phyloP scores from a whole-genome alignment of 2,329 filamentous ascomycete genomes.

The Fusarium nodosum region DNA sequence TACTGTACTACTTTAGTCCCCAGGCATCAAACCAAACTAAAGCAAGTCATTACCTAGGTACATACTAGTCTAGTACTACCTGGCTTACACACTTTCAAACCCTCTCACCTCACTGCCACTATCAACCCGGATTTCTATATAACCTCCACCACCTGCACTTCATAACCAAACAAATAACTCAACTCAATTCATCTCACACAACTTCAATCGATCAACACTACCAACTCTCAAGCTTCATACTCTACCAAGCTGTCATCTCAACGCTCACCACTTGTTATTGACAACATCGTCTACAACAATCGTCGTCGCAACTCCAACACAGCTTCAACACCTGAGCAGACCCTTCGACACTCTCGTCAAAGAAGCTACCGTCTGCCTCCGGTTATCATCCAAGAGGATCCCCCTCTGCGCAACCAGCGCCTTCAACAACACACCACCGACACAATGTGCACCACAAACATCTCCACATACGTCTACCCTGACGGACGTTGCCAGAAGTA shows the following conservation, averaged over 20 bases:
- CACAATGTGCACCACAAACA: slow-evolving; percentile 66
- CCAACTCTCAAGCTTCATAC: slow-evolving; percentile 12
- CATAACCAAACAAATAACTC: slow-evolving; percentile 36
- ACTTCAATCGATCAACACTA: slow-evolving; percentile 21
- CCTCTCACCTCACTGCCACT: slow-evolving; percentile 7
- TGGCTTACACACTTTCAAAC: slow-evolving; percentile 30
- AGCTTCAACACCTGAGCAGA: slow-evolving; percentile 32
- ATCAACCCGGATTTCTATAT: slow-evolving; percentile 40
- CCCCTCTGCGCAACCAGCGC: slow-evolving; percentile 42
- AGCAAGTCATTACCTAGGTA: no score
- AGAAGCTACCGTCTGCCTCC: slow-evolving; percentile 36
- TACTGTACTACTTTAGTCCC: slow-evolving; percentile 16
- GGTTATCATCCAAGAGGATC: slow-evolving; percentile 45
- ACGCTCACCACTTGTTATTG: slow-evolving; percentile 34
- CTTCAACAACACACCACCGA: slow-evolving; percentile 41
- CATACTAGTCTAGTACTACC: no score
- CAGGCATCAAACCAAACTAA: slow-evolving; percentile 41
- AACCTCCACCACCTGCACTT: slow-evolving; percentile 39
- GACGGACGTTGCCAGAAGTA: slow-evolving; percentile 57
- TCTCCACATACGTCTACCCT: slow-evolving; percentile 62
- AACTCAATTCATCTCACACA: slow-evolving; percentile 39
- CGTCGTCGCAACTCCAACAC: slow-evolving; percentile 28
- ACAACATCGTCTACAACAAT: slow-evolving; percentile 44
- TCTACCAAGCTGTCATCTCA: slow-evolving; percentile 42
- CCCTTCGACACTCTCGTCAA: slow-evolving; percentile 11